Conservation (phyloP, 108 stramenopile genomes). For the Epithemia pelagica region DNA sequence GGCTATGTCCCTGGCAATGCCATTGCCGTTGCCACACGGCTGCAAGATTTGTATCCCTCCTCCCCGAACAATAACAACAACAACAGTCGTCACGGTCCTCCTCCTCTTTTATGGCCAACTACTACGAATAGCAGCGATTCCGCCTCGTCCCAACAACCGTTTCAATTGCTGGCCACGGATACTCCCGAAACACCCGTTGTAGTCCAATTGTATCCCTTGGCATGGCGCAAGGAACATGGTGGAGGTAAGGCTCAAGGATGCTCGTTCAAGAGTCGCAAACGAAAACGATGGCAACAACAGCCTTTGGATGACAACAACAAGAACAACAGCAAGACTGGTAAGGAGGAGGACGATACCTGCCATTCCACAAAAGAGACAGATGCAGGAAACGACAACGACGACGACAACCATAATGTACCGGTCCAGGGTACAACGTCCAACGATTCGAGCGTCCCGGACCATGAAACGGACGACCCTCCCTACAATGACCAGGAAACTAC, state of each 20-base stretch:
- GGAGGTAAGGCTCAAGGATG: conserved; percentile 53
- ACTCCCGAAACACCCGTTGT: conserved; percentile 38
- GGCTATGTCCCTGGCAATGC: conserved; percentile 81
- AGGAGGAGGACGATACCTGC: too few relatives aligned
- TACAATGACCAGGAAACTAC: not conserved
- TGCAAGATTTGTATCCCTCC: conserved; percentile 1
- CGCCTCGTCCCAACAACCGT: not conserved
- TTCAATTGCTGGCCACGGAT: not conserved
- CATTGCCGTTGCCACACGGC: conserved; percentile 43
- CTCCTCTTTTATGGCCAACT: too few relatives aligned
- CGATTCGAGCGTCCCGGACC: too few relatives aligned
- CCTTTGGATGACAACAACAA: conserved; percentile 3
- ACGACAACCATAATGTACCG: conserved; percentile 3
- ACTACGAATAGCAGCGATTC: not conserved
- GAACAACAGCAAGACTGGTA: not conserved
- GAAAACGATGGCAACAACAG: not conserved
- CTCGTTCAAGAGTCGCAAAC: conserved; percentile 36
- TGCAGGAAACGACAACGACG: not conserved
- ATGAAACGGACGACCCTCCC: not conserved
- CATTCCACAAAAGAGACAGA: not conserved
- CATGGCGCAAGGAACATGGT: conserved; percentile 41
- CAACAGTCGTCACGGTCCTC: too few relatives aligned
- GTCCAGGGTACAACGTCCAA: not conserved
- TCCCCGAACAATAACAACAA: not conserved
- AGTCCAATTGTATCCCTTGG: conserved; percentile 72